Evolutionary conservation across 176 grass and related monocot species (phyloP).

Genomic region (Poa pratensis): DNA sequence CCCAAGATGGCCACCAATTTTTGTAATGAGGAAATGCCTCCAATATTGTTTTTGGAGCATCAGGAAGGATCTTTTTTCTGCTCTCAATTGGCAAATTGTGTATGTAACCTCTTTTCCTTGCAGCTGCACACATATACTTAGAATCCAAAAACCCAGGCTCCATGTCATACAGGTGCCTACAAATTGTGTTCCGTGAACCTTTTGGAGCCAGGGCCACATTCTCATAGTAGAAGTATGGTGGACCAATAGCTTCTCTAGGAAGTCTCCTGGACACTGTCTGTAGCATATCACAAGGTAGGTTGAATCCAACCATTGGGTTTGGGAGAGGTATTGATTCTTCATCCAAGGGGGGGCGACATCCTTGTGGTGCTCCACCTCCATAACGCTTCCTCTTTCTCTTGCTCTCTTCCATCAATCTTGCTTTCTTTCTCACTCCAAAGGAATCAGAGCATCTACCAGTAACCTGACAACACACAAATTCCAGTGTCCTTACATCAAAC

Average conservation of each 20-base stretch:
- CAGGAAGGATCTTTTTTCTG: slow-evolving; percentile 58
- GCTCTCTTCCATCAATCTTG: slow-evolving; percentile 28
- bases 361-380: slow-evolving; percentile 27
- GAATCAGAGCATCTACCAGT: slow-evolving; percentile 13
- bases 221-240: slow-evolving; percentile 88
- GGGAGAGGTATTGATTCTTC: slow-evolving; percentile 51
- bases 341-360: slow-evolving; percentile 36
- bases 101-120: slow-evolving; percentile 77
- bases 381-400: slow-evolving; percentile 54
- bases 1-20: slow-evolving; percentile 85
- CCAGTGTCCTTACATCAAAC: slow-evolving; percentile 4
- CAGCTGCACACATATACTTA: slow-evolving; percentile 71
- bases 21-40: slow-evolving; percentile 66
- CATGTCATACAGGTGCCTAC: slow-evolving; percentile 71
- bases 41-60: slow-evolving; percentile 61
- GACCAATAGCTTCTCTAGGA: slow-evolving; percentile 56
- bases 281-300: slow-evolving; percentile 50
- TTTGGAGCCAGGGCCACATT: slow-evolving; percentile 82
- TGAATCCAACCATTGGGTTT: slow-evolving; percentile 79
- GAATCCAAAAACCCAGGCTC: slow-evolving; percentile 81
- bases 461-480: slow-evolving; percentile 43
- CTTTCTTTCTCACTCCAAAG: slow-evolving; percentile 39
- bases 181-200: slow-evolving; percentile 70
- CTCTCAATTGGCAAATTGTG: slow-evolving; percentile 74
- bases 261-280: slow-evolving; percentile 38